Conservation (phyloP, 176 grass and related monocot genomes). For the Eragrostis nindensis region DNA sequence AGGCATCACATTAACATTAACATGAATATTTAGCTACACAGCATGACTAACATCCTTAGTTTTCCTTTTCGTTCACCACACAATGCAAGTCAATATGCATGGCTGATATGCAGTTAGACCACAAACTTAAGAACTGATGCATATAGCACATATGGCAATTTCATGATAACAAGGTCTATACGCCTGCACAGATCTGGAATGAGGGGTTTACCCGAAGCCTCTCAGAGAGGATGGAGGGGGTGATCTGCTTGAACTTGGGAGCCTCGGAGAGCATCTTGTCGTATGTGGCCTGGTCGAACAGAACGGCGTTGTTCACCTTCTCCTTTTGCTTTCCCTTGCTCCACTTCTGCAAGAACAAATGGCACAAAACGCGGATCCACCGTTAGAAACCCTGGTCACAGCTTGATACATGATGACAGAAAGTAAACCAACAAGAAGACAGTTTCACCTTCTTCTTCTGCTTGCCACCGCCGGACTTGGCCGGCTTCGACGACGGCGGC, state of each 20-base stretch:
- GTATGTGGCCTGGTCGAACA: conserved; percentile 62
- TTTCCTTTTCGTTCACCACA: not conserved
- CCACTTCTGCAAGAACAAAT: conserved; percentile 53
- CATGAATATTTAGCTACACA: not conserved
- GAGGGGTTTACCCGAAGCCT: conserved; percentile 45
- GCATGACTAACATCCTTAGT: not conserved
- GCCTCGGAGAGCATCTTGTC: conserved; percentile 58
- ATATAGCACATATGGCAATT: not conserved
- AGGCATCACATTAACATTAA: not conserved
- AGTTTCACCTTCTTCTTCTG: conserved; percentile 60
- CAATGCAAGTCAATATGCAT: not conserved
- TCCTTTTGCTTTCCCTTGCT: conserved; percentile 78
- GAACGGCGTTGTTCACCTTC: conserved; percentile 67
- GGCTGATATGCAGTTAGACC: too few species aligned
- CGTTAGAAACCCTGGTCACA: conserved; percentile 4
- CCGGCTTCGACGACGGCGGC: conserved; percentile 68
- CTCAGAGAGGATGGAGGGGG: conserved; percentile 63
- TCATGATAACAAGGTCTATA: rapidly evolving
- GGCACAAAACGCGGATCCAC: not conserved
- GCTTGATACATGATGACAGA: too few species aligned
- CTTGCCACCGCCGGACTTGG: conserved; percentile 62
- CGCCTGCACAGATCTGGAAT: not conserved
- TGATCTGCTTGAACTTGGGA: conserved; percentile 69
- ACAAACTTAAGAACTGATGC: not conserved
- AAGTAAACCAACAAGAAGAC: not conserved